Percentiles rank a stretch among this genome's conserved stretches.
Conservation (phyloP, 2,329 filamentous ascomycete species). For the Xylaria arbuscula region DNA sequence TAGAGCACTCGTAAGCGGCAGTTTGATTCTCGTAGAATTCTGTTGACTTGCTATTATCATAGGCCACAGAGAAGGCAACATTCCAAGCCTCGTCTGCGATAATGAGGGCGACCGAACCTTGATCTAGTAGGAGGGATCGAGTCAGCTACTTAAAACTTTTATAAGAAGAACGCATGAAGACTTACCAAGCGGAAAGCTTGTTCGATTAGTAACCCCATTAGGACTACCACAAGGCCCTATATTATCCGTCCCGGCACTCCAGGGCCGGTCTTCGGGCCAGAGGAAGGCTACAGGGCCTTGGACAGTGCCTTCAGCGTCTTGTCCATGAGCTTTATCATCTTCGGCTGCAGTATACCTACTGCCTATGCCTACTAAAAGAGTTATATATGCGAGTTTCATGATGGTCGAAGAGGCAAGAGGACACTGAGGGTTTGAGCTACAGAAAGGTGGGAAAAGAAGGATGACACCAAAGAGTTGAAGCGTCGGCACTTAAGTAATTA, state of each 20-base stretch:
- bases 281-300: conserved; percentile 68
- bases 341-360: conserved; percentile 33
- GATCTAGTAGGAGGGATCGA: conserved; percentile 54
- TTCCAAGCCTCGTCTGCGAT: conserved; percentile 64
- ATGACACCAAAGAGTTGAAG: background rate
- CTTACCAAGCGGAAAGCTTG: conserved; percentile 62
- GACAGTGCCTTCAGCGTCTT: conserved; percentile 47
- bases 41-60: conserved; percentile 54
- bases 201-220: conserved; percentile 58
- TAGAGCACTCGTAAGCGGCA: background rate
- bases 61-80: conserved; percentile 62
- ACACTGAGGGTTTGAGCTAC: background rate
- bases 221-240: conserved; percentile 63
- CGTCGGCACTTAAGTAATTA: background rate
- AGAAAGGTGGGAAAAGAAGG: background rate
- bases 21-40: background rate
- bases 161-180: background rate
- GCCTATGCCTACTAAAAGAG: conserved; percentile 34
- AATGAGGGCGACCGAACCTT: conserved; percentile 62
- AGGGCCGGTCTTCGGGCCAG: conserved; percentile 64
- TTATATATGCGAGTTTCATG: conserved; percentile 40
- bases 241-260: conserved; percentile 62
- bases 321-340: conserved; percentile 40
- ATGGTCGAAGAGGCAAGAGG: background rate
- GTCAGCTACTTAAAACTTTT: conserved; percentile 8